These are phyloP conservation scores for Aspergillus piperis DNA, from an alignment of 2,329 filamentous ascomycete genomes.

Conservation along the genomic window DNA sequence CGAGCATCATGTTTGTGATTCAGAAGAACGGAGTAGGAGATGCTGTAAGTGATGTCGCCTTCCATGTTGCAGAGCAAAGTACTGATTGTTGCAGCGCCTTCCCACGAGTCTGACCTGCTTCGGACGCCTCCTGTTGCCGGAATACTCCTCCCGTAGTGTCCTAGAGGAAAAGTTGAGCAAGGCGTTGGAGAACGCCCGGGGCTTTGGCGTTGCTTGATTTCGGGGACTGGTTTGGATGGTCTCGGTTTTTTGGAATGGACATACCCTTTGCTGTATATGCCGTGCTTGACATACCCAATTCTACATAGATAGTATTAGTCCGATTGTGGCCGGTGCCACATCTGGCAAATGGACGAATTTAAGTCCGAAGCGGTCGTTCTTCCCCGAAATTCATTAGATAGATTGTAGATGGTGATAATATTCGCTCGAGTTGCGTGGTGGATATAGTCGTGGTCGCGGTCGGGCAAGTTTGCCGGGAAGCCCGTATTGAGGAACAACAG, in stretches of 20 bases:
- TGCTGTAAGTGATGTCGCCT: slow-evolving; percentile 36
- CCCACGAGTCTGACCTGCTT: slow-evolving; percentile 94
- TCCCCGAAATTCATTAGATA: no score
- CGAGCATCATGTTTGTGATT: slow-evolving; percentile 79
- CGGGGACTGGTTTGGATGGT: neutral
- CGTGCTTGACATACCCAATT: slow-evolving; percentile 19
- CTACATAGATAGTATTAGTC: neutral
- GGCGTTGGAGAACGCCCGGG: slow-evolving; percentile 83
- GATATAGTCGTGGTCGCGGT: neutral
- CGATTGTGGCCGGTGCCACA: neutral
- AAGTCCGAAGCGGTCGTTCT: no score
- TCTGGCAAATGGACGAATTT: neutral
- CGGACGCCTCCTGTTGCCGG: slow-evolving; percentile 79
- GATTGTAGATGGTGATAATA: neutral
- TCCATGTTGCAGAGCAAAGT: neutral
- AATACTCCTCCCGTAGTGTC: slow-evolving; percentile 72
- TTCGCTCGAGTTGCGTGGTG: neutral
- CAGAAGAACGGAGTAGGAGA: slow-evolving; percentile 72
- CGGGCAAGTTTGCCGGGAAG: neutral
- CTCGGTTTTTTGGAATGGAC: neutral
- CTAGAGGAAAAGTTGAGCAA: slow-evolving; percentile 75
- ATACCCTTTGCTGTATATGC: slow-evolving; percentile 11
- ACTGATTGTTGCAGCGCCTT: slow-evolving; percentile 48
- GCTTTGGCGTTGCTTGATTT: slow-evolving; percentile 76
- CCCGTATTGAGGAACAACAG: neutral